These are phyloP conservation scores for Porogramme epimiltina DNA, from an alignment of 1,284 basidiomycete species.

Conservation along the genomic window DNA sequence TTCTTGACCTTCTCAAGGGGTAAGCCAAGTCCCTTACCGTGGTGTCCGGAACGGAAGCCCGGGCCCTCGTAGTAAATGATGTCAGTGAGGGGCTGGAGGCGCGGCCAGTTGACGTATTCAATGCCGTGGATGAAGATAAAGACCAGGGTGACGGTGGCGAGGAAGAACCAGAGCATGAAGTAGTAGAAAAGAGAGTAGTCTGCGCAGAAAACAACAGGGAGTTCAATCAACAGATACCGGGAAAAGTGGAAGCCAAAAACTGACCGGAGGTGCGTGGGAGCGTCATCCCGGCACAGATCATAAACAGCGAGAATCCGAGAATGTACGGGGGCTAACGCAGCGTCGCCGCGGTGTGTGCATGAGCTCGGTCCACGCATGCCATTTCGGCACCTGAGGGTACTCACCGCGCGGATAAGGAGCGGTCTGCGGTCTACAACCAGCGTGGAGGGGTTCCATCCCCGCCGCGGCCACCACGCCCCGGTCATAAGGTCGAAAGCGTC, in stretches of 20 bases:
- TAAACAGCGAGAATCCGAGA: slow-evolving; percentile 80
- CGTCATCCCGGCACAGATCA: slow-evolving; percentile 84
- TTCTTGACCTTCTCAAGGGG: slow-evolving; percentile 36
- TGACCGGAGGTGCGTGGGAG: slow-evolving; percentile 83
- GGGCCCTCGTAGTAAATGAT: slow-evolving; percentile 87
- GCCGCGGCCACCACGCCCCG: slow-evolving; percentile 84
- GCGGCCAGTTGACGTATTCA: slow-evolving; percentile 94
- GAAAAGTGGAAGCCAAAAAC: slow-evolving; percentile 30
- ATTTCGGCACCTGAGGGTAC: slow-evolving; percentile 32
- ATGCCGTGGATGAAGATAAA: slow-evolving; percentile 83
- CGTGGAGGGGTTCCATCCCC: slow-evolving; percentile 57
- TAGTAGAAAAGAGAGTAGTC: slow-evolving; percentile 84
- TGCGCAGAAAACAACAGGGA: slow-evolving; percentile 37
- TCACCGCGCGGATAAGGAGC: slow-evolving; percentile 78
- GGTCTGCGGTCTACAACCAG: slow-evolving; percentile 81
- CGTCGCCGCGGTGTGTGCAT: slow-evolving; percentile 14
- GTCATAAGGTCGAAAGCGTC: slow-evolving; percentile 96
- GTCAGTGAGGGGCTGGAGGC: slow-evolving; percentile 83
- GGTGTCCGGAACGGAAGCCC: slow-evolving; percentile 76
- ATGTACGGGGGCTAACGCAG: slow-evolving; percentile 84
- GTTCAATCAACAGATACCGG: slow-evolving; percentile 44
- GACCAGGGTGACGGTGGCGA: slow-evolving; percentile 60
- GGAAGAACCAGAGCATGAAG: slow-evolving; percentile 75
- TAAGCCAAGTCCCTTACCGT: slow-evolving; percentile 73
- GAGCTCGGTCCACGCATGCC: neutral